Percentiles rank a stretch among this genome's conserved stretches.
Conservation (phyloP, 2,329 filamentous ascomycete genomes). For the Myrmaecium sp. region DNA sequence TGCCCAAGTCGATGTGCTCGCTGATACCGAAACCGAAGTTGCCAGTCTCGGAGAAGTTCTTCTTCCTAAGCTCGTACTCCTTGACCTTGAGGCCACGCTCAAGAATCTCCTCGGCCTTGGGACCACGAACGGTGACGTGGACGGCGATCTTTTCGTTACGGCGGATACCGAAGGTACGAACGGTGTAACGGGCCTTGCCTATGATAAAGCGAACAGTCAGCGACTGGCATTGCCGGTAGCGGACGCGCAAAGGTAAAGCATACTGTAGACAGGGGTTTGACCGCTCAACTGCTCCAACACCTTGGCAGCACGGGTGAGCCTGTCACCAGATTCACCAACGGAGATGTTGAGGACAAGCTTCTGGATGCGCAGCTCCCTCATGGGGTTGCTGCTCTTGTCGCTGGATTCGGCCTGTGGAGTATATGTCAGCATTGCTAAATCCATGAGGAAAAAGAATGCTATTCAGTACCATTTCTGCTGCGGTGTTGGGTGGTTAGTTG, state of each 20-base stretch:
- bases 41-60: slow-evolving; percentile 99
- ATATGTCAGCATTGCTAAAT: not conserved
- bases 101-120: slow-evolving; percentile 98
- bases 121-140: slow-evolving; percentile 97
- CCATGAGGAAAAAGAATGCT: not conserved
- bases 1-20: slow-evolving; percentile 99
- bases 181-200: slow-evolving; percentile 99
- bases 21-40: slow-evolving; percentile 99
- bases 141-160: slow-evolving; percentile 99
- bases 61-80: slow-evolving; percentile 99
- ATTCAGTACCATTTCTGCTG: too few relatives aligned
- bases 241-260: slow-evolving; percentile 19
- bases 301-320: slow-evolving; percentile 98
- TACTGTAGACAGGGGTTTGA: slow-evolving; percentile 99
- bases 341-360: slow-evolving; percentile 99
- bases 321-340: slow-evolving; percentile 99
- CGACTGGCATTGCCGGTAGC: not conserved
- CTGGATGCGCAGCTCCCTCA: slow-evolving; percentile 99
- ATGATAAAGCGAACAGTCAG: slow-evolving; percentile 9
- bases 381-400: slow-evolving; percentile 85
- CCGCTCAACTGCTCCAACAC: slow-evolving; percentile 98
- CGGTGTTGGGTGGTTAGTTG: too few relatives aligned
- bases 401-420: slow-evolving; percentile 26
- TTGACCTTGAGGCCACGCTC: slow-evolving; percentile 99
- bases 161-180: slow-evolving; percentile 99